A percentile compares a stretch with the other conserved stretches of the same genome.
These are phyloP conservation scores for Fusarium multiceps DNA, from an alignment of 2,329 filamentous ascomycete species.

Conservation along the genomic window DNA sequence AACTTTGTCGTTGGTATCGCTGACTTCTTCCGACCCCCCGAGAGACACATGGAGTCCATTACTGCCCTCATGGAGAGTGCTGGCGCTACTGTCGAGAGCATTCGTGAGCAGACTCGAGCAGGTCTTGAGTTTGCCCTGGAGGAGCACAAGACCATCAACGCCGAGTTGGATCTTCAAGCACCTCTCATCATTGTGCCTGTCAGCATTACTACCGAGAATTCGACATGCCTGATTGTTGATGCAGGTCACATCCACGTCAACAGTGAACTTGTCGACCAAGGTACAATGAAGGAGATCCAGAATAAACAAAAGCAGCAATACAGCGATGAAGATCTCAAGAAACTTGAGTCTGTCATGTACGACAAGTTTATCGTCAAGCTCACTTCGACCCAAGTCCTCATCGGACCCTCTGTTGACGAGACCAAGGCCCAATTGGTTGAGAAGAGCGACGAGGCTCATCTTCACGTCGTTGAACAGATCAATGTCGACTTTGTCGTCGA, in stretches of 20 bases:
- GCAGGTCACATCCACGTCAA: conserved; percentile 95
- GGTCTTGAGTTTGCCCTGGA: conserved; percentile 96
- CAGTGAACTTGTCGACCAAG: conserved; percentile 91
- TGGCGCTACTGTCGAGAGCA: conserved; percentile 92
- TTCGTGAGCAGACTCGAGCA: conserved; percentile 94
- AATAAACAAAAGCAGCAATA: conserved; percentile 89
- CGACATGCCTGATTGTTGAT: conserved; percentile 92
- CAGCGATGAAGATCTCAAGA: conserved; percentile 87
- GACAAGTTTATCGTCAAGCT: conserved; percentile 95
- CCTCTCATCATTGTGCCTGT: conserved; percentile 97
- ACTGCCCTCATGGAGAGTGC: conserved; percentile 94
- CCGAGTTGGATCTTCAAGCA: conserved; percentile 93
- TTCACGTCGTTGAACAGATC: conserved; percentile 95
- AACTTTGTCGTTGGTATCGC: conserved; percentile 90
- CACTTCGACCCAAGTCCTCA: conserved; percentile 93
- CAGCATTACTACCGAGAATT: conserved; percentile 83
- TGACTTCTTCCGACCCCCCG: conserved; percentile 95
- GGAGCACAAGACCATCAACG: conserved; percentile 98
- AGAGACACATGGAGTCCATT: conserved; percentile 98
- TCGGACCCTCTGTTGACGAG: conserved; percentile 91
- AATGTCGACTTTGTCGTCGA: conserved; percentile 98
- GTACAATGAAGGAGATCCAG: conserved; percentile 90
- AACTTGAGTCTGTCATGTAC: conserved; percentile 94
- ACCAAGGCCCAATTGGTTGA: conserved; percentile 84
- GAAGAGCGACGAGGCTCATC: conserved; percentile 73